A percentile compares a stretch with the other conserved stretches of the same genome.
phyloP scores from a whole-genome alignment of 495 filamentous ascomycete genomes.

The Cetradonia linearis region DNA sequence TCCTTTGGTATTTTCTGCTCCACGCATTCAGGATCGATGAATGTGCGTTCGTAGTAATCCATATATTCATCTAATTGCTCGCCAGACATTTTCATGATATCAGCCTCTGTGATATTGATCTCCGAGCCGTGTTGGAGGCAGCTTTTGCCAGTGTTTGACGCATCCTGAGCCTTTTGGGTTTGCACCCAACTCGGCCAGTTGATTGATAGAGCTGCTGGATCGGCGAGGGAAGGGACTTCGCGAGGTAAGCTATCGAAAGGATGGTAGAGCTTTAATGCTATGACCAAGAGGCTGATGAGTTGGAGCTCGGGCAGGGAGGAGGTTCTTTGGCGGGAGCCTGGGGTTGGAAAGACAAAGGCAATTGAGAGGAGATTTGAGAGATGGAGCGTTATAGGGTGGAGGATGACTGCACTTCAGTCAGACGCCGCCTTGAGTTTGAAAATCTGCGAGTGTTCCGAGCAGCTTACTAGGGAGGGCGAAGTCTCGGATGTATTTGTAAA shows the following conservation, averaged over 20 bases:
- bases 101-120: conserved; percentile 49
- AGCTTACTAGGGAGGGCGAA: conserved; percentile 66
- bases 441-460: not conserved
- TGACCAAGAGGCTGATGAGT: conserved; percentile 59
- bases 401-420: conserved; percentile 47
- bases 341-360: conserved; percentile 45
- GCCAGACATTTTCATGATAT: conserved; percentile 58
- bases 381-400: conserved; percentile 52
- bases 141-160: conserved; percentile 24
- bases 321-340: conserved; percentile 25
- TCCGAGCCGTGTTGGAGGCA: conserved; percentile 33
- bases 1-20: conserved; percentile 27
- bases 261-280: conserved; percentile 68
- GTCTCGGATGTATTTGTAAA: conserved; percentile 59
- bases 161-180: conserved; percentile 39
- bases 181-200: conserved; percentile 65
- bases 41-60: conserved; percentile 78
- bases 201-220: conserved; percentile 51
- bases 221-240: conserved; percentile 43
- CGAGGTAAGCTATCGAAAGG: conserved; percentile 49
- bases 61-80: conserved; percentile 70
- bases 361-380: conserved; percentile 48
- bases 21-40: conserved; percentile 40
- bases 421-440: not conserved
- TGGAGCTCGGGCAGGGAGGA: conserved; percentile 60